Evolutionary conservation across 1,284 basidiomycete species (phyloP), one percentile per base, ranked within the genome.

Genomic region (Xerocomus nothofagi): DNA sequence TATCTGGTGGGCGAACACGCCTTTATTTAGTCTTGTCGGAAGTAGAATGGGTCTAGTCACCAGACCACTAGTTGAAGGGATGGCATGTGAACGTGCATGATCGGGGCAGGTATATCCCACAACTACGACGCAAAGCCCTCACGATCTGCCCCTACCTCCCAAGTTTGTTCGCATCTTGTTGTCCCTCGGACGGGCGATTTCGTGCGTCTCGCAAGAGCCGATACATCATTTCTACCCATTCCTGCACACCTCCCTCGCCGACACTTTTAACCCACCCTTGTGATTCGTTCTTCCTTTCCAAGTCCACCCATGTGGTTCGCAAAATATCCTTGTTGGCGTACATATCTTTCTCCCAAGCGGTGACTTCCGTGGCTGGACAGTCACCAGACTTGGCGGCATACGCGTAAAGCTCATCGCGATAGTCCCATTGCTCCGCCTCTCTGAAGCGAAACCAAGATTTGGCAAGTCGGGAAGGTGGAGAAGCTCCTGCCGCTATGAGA

Each of bases 201-300:
- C 62, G 59, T 30, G 73, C 73, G 43, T 73, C 69, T 47, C 63
- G 63, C 37, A 81, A 51, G 50, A 88, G 58, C 54, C 62, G 71
- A 53, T 69, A 62, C 73, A 85, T 76, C 54, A 88, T 58, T 20
- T 73, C 74, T 10, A 83, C 72, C 88, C 87, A 90, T 52, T 88
- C 84, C 23, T 78, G 61, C 3, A 67, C 54, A 10, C 77, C 79
- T 18, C 74, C 70, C 57, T 75, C 65, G 1, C 88, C 87, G 23
- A 89, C 79, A 3, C 77, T 83, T 49, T 69, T 67, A 15, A 86
- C 73, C 82, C 81, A 87, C 20, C 71, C 69, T 33, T 76, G 75
- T 4, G 79, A 81, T 46, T 80, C 74, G 0, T 83, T 84, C 1
- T 59, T 67, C 49, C 67, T 70, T 59, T 84, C 82, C 30, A 89